Evolutionary conservation across 2,329 filamentous ascomycete species (phyloP).

Genomic region (Nannizziopsis arthrosporioides): DNA sequence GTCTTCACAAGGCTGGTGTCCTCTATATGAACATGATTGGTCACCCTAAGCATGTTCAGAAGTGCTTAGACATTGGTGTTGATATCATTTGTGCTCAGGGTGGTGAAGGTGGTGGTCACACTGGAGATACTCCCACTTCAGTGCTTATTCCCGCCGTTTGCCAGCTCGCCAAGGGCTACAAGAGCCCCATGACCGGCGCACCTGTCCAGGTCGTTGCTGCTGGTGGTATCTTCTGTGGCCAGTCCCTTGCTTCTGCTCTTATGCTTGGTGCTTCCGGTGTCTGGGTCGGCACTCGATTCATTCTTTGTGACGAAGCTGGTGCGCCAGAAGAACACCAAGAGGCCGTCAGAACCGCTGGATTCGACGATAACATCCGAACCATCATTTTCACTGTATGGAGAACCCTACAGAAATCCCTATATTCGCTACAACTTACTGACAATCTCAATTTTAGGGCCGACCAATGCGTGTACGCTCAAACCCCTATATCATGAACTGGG

Average conservation of each 20-base stretch:
- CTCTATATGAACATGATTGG: conserved; percentile 99
- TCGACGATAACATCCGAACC: conserved; percentile 92
- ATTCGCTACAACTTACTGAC: not conserved
- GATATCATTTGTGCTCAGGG: conserved; percentile 98
- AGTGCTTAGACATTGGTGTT: conserved; percentile 80
- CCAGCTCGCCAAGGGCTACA: conserved; percentile 66
- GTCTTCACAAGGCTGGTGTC: conserved; percentile 73
- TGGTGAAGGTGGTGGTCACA: conserved; percentile 94
- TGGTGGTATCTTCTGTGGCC: conserved; percentile 86
- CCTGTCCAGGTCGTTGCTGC: conserved; percentile 88
- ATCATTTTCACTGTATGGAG: conserved; percentile 75
- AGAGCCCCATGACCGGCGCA: conserved; percentile 72
- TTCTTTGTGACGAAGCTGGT: conserved; percentile 86
- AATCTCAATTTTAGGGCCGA: conserved; percentile 46
- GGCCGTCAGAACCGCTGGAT: conserved; percentile 77
- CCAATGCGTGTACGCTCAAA: conserved; percentile 90
- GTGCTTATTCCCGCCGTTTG: conserved; percentile 88
- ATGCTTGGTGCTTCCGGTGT: conserved; percentile 88
- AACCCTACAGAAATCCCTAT: not conserved
- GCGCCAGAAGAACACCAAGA: conserved; percentile 91
- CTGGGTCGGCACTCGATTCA: conserved; percentile 95
- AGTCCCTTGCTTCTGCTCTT: conserved; percentile 75
- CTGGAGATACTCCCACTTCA: conserved; percentile 81
- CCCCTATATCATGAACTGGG: conserved; percentile 90
- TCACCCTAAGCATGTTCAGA: conserved; percentile 97